A percentile compares a stretch with the other conserved stretches of the same genome.
phyloP scores from a whole-genome alignment of 148 eudicot genomes.

The Rhododendron williamsianum region DNA sequence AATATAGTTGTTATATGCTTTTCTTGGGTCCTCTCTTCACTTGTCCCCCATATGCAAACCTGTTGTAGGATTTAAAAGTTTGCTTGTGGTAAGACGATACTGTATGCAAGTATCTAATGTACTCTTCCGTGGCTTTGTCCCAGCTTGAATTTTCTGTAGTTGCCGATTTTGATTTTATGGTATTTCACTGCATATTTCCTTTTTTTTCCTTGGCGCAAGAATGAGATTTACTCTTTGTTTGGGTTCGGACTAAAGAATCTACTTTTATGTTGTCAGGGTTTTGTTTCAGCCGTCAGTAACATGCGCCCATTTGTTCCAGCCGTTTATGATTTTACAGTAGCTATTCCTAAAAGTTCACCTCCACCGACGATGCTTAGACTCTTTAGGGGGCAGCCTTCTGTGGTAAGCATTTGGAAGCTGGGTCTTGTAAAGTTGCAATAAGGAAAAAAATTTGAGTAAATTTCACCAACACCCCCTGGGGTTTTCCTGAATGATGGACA shows the following conservation, averaged over 20 bases:
- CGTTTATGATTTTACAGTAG: slow-evolving; percentile 72
- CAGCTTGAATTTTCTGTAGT: background rate
- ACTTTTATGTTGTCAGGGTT: slow-evolving; percentile 49
- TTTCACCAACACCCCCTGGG: background rate
- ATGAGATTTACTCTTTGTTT: background rate
- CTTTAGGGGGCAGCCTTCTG: slow-evolving; percentile 82
- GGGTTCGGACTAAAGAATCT: background rate
- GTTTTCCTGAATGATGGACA: too few species aligned
- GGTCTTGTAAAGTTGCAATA: slow-evolving; percentile 4
- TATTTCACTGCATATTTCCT: background rate
- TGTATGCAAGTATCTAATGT: background rate
- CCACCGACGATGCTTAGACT: slow-evolving; percentile 82
- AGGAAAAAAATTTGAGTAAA: background rate
- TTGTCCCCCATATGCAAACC: background rate
- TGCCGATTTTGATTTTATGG: background rate
- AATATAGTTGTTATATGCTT: background rate
- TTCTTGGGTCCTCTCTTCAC: background rate
- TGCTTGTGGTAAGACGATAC: background rate
- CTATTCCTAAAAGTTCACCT: slow-evolving; percentile 71
- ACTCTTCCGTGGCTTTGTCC: background rate
- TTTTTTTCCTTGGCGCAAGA: background rate
- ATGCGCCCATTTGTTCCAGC: slow-evolving; percentile 95
- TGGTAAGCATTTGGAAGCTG: slow-evolving; percentile 46
- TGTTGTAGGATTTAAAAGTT: background rate
- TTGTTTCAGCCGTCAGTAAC: slow-evolving; percentile 79